Conservation (phyloP, 2,329 filamentous ascomycete genomes). For the Coleophoma crateriformis region DNA sequence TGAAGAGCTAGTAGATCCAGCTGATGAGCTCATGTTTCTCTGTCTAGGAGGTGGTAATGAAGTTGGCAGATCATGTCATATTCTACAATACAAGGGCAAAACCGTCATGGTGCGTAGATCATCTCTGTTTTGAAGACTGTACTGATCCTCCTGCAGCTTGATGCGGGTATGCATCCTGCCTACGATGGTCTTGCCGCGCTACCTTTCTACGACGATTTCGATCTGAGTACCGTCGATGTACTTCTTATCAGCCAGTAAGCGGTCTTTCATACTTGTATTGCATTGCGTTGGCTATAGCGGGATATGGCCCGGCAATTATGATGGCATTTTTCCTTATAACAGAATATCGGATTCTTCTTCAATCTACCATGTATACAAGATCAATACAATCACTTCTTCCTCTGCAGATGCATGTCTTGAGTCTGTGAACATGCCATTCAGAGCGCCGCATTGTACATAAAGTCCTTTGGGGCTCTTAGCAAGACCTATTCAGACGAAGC, state of each 20-base stretch:
- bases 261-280: slow-evolving; percentile 2
- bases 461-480: not conserved
- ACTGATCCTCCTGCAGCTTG: slow-evolving; percentile 54
- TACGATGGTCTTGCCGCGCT: slow-evolving; percentile 91
- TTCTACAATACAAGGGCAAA: slow-evolving; percentile 98
- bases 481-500: slow-evolving; percentile 5
- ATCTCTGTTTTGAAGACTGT: no score
- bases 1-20: slow-evolving; percentile 86
- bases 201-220: slow-evolving; percentile 98
- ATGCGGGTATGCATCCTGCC: slow-evolving; percentile 93
- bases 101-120: slow-evolving; percentile 79
- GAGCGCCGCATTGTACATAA: slow-evolving; percentile 22
- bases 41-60: slow-evolving; percentile 95
- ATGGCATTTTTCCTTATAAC: slow-evolving; percentile 5
- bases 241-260: slow-evolving; percentile 99
- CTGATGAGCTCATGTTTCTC: slow-evolving; percentile 91
- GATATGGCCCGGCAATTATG: no score
- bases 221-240: slow-evolving; percentile 93
- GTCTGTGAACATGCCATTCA: slow-evolving; percentile 24
- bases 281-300: no score
- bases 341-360: not conserved
- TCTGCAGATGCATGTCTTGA: slow-evolving; percentile 25
- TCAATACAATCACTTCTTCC: slow-evolving; percentile 37
- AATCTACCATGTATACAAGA: slow-evolving; percentile 29
- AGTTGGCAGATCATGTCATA: slow-evolving; percentile 94